These are phyloP conservation scores for Wallacemonas rigidus DNA, from an alignment of 208 protist species.

Conservation along the genomic window DNA sequence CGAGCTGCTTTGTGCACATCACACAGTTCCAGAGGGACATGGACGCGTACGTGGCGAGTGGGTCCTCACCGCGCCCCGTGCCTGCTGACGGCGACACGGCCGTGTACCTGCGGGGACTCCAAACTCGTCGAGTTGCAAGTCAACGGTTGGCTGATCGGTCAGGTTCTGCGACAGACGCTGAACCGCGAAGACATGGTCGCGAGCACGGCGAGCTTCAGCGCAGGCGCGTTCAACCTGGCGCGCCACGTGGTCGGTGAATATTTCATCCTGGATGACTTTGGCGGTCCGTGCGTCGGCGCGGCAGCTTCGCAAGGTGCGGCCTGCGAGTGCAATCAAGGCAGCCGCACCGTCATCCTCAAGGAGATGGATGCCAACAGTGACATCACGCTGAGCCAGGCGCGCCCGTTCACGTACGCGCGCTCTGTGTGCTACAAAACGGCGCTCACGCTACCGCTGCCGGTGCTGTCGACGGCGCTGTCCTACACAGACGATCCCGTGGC, in stretches of 20 bases:
- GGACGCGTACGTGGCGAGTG: slow-evolving; percentile 33
- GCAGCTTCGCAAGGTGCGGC: slow-evolving; percentile 28
- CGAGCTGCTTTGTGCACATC: slow-evolving; percentile 20
- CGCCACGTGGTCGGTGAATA: slow-evolving; percentile 54
- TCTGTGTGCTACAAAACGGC: background rate
- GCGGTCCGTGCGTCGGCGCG: slow-evolving; percentile 26
- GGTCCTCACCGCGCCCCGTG: slow-evolving; percentile 15
- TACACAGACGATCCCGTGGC: slow-evolving; percentile 8
- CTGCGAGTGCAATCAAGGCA: slow-evolving; percentile 52
- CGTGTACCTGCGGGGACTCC: slow-evolving; percentile 9
- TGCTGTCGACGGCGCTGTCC: background rate
- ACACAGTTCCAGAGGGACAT: slow-evolving; percentile 38
- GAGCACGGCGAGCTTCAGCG: slow-evolving; percentile 20
- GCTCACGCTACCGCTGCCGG: background rate
- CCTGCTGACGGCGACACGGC: background rate
- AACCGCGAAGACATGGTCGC: slow-evolving; percentile 14
- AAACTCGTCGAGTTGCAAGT: slow-evolving; percentile 24
- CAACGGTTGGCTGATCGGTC: slow-evolving; percentile 26
- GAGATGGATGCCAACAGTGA: background rate
- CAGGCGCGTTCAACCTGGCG: slow-evolving; percentile 38
- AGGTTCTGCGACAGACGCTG: slow-evolving; percentile 26
- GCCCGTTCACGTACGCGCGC: slow-evolving; percentile 1
- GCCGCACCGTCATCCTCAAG: slow-evolving; percentile 27
- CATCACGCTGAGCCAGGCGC: background rate
- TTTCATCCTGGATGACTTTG: slow-evolving; percentile 62